Evolutionary conservation across 2,329 filamentous ascomycete species (phyloP).

Genomic region (Xylariaceae sp.): DNA sequence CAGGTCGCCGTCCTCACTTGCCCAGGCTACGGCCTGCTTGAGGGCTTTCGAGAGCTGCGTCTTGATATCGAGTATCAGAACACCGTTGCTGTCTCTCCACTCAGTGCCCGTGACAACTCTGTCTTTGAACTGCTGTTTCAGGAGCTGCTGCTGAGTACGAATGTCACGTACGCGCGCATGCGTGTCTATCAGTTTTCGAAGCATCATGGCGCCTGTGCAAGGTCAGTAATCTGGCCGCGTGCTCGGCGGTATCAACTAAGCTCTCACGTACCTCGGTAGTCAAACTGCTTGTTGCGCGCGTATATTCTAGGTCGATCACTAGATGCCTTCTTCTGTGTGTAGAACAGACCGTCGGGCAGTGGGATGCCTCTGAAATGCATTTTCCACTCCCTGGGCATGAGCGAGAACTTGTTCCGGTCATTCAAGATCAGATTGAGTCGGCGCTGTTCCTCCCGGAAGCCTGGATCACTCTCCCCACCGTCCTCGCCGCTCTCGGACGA

Average conservation of each 20-base stretch:
- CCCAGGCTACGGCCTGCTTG: slow-evolving; percentile 17
- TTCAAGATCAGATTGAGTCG: slow-evolving; percentile 22
- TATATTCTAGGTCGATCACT: slow-evolving; percentile 24
- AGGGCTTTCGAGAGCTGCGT: slow-evolving; percentile 14
- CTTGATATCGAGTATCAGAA: slow-evolving; percentile 12
- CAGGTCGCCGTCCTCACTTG: slow-evolving; percentile 18
- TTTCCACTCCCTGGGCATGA: slow-evolving; percentile 25
- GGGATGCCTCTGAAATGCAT: slow-evolving; percentile 24
- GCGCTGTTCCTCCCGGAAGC: slow-evolving; percentile 21
- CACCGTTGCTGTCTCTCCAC: slow-evolving; percentile 2
- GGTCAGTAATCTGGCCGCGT: no score
- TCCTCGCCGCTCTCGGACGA: no score
- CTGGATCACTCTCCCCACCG: no score
- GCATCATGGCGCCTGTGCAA: slow-evolving; percentile 14
- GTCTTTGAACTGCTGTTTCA: slow-evolving; percentile 3
- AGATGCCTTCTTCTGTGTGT: slow-evolving; percentile 15
- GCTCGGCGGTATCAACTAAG: no score
- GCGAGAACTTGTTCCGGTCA: slow-evolving; percentile 19
- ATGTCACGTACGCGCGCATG: slow-evolving; percentile 19
- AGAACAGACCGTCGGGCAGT: slow-evolving; percentile 23
- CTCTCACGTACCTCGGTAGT: slow-evolving; percentile 24
- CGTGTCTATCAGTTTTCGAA: slow-evolving; percentile 20
- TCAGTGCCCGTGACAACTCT: neutral
- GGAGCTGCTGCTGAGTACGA: slow-evolving; percentile 10
- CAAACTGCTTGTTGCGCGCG: slow-evolving; percentile 16